Evolutionary conservation across 2,329 filamentous ascomycete species (phyloP), one percentile per base, ranked within the genome.

Genomic region (Hysterium pulicare): DNA sequence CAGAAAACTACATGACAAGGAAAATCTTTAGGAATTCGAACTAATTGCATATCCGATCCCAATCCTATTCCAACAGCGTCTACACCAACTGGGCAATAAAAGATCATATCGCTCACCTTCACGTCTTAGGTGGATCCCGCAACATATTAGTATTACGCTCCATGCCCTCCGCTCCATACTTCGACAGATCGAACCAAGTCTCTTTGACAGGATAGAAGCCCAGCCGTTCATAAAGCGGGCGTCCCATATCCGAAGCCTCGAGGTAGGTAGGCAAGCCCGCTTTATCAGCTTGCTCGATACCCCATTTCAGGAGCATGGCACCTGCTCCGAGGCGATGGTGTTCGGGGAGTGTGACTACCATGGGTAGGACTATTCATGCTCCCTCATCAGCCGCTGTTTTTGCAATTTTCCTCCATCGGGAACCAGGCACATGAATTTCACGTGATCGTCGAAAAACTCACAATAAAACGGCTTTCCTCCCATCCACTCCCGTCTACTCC

Each of bases 271-370:
- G 52, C 36, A 72, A 28, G 0, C 64, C 62, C 36, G 66, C 49
- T 34, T 57, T 45, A 49, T 74, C 70, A 23, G 69, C 71, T 40
- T 64, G 58, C 22, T 61, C 46, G 10, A 68, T 24, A 0, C 70
- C 71, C 62, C 64, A 67, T 15, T 67, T 47, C 45, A 74, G 26
- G 20, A 68, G 46, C 46, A 69, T 45, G 2, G 39, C 57, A 0
- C 61, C 71, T 3, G 70, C 66, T 0, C 71, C 71, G 24, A 61
- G 60, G 2, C 68, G 48, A 15, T 68, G 67, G 22, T 72, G 61
- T 2, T 61, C 59, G 0, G 69, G 69, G 45, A 67, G 59, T 20
- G 68, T 71, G 1, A 47, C 55, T 4, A 69, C 45, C 7, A 61
- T 33, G 35, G 41, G 40, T 10, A 51, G 24, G 30, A 46, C 32